phyloP scores from a whole-genome alignment of 345 rosid genomes.

The Salix arbutifolia region DNA sequence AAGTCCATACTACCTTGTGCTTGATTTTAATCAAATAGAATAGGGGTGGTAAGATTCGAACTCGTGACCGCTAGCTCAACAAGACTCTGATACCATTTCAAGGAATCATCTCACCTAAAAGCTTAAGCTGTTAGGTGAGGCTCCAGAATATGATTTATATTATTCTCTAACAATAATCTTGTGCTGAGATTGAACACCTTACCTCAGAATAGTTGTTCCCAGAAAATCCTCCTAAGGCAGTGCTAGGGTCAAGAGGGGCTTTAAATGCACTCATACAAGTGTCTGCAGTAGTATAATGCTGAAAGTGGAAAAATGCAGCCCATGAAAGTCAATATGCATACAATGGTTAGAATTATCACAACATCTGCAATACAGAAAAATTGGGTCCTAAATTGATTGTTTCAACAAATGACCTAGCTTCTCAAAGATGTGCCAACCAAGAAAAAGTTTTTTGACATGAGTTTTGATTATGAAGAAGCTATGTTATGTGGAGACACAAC shows the following conservation, averaged over 20 bases:
- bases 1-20: no score
- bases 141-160: no score
- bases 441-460: no score
- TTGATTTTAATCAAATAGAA: no score
- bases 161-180: background rate
- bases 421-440: no score
- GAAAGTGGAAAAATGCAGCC: conserved; percentile 17
- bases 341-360: background rate
- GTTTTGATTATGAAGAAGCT: no score
- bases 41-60: no score
- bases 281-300: conserved; percentile 86
- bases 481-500: no score
- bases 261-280: conserved; percentile 87
- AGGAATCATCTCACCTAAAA: no score
- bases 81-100: no score
- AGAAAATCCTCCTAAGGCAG: conserved; percentile 83
- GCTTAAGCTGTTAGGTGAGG: no score
- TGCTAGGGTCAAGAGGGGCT: conserved; percentile 93
- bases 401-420: background rate
- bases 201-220: conserved; percentile 84
- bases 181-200: conserved; percentile 22
- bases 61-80: no score
- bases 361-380: background rate
- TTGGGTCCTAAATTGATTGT: conserved; percentile 9
- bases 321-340: conserved; percentile 8